Evolutionary conservation across 2,329 filamentous ascomycete species (phyloP).

Genomic region (Diaporthe australafricana): DNA sequence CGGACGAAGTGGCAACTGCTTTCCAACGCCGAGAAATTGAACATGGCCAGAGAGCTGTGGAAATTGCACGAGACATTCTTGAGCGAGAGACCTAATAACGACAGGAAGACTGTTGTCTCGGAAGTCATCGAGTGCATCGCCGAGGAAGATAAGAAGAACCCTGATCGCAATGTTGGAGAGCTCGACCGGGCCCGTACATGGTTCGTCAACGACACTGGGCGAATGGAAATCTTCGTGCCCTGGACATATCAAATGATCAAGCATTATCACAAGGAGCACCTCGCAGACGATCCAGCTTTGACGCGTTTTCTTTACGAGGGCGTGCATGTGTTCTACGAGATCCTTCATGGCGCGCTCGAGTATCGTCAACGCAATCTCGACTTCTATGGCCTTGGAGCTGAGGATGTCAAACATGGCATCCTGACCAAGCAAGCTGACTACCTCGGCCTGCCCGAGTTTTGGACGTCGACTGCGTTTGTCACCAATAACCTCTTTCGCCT

Average conservation of each 20-base stretch:
- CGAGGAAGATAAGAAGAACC: constrained; percentile 78
- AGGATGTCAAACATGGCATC: constrained; percentile 74
- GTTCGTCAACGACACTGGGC: constrained; percentile 82
- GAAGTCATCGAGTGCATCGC: constrained; percentile 82
- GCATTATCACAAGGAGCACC: constrained; percentile 72
- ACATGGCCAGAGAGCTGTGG: constrained; percentile 84
- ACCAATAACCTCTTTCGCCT: constrained; percentile 72
- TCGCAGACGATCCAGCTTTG: constrained; percentile 65
- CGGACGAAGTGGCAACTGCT: constrained; percentile 82
- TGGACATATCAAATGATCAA: constrained; percentile 85
- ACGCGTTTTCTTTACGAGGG: constrained; percentile 76
- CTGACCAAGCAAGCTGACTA: constrained; percentile 67
- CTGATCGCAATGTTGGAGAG: constrained; percentile 74
- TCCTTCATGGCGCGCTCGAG: constrained; percentile 74
- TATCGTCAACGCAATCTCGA: constrained; percentile 79
- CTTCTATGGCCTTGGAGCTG: constrained; percentile 78
- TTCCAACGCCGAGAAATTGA: constrained; percentile 91
- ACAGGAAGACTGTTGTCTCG: constrained; percentile 77
- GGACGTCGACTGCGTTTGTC: constrained; percentile 80
- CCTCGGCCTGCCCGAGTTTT: constrained; percentile 79
- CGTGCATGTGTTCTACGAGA: constrained; percentile 71
- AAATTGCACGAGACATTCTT: constrained; percentile 79
- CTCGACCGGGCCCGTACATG: constrained; percentile 85
- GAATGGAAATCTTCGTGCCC: constrained; percentile 79
- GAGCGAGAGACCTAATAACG: constrained; percentile 66